Base-by-base conservation (phyloP, 257 asterid species). In the Ligustrum vulgare region DNA sequence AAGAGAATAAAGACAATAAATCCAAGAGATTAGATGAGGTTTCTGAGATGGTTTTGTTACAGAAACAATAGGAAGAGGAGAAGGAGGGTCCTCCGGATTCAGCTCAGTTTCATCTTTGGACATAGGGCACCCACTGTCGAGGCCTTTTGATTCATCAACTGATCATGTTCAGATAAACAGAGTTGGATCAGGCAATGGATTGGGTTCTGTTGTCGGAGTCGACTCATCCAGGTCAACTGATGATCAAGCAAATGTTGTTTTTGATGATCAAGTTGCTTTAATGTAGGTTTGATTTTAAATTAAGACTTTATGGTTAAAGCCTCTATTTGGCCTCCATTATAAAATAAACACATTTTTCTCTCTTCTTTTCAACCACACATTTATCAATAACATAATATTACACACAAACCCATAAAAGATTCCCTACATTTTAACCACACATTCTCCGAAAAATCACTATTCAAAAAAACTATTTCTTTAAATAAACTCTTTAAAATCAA, bases 221-320 rank as follows among this genome's bases (percentile, higher is more conserved):
- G 85, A 95, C 78, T 94, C 99, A 16, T 89, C 96, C 74, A 90
- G 89, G 73, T 94, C 95, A 16, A 87, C 87, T 51, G 98, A 92
- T 78, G 96, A 92, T 36, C 93, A 84, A 60, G 36, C 86, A 35
- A 86, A 82, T 65, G 73, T 69, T 67, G 86, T 83, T 3, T 37
- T 37, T n/a, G n/a, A n/a, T 39, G 45, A 39, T 39, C 45, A 39
- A 37, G 43, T 8, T 37, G 12, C 43, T 37, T 37, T 9, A 13
- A 39, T 3, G 45, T 39, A 8, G 45, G 45, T 39, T 39, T 39
- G 13, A 39, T 39, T 9, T 39, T 39, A 3, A 39, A 39, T 39
- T 39, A 39, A 39, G 45, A 39, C 45, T 39, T 39, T 39, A 39
- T 39, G 45, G 45, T 39, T 39, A 9, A 8, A 37, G 45, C 10